Percentiles rank a stretch among this genome's conserved stretches.
Evolutionary conservation across 106 monocot genomes (phyloP).

Genomic region (Allium cepa): DNA sequence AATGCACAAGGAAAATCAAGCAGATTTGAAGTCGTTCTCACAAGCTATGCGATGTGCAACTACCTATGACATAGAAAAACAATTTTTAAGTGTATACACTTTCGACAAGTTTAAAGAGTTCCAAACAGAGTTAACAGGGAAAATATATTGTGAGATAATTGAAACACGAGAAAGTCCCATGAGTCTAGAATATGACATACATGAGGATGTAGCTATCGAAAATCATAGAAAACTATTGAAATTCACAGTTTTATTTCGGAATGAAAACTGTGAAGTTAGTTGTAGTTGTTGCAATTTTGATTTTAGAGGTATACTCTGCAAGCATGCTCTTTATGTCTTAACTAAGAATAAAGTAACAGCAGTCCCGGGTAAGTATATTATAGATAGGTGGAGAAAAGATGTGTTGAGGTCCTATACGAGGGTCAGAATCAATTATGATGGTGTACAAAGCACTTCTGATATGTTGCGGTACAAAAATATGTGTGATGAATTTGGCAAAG

Average conservation of each 20-base stretch:
- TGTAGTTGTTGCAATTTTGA: conserved; percentile 32
- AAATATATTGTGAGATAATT: conserved; percentile 12
- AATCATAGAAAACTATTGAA: neutral
- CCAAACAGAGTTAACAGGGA: conserved; percentile 8
- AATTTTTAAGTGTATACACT: conserved; percentile 13
- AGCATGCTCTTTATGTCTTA: conserved; percentile 22
- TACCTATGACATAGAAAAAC: conserved; percentile 6
- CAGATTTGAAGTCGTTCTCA: no score
- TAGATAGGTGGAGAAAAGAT: conserved; percentile 4
- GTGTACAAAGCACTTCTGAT: no score
- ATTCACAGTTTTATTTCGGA: conserved; percentile 2
- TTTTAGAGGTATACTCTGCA: conserved; percentile 15
- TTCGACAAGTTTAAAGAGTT: conserved; percentile 5
- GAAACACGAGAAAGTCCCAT: neutral
- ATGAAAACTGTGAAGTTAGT: conserved; percentile 5
- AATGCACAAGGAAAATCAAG: no score
- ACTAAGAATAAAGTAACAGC: conserved; percentile 9
- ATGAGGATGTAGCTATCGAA: conserved; percentile 4
- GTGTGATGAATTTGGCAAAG: no score
- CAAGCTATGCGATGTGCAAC: neutral
- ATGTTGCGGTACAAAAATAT: no score
- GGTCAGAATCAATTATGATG: no score
- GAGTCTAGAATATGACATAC: conserved; percentile 6
- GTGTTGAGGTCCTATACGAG: no score
- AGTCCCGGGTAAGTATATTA: conserved; percentile 16